phyloP scores from a whole-genome alignment of 1,284 basidiomycete species.

The Termitomyces sp. region DNA sequence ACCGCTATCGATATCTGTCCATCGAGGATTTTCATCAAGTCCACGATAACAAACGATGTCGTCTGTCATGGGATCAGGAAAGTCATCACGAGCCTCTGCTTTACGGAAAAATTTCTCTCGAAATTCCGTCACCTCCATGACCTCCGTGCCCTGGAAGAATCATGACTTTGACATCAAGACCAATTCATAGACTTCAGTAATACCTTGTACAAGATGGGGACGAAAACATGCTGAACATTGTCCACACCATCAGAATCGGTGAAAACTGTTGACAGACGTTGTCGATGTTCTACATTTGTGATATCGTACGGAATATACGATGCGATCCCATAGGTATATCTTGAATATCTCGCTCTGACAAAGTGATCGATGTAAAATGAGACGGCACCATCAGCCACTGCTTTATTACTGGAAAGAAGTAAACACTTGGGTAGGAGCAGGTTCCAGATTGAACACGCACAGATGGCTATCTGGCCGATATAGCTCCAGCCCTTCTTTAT shows the following conservation, averaged over 20 bases:
- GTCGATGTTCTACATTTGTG: conserved; percentile 30
- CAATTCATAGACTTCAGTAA: not conserved
- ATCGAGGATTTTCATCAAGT: conserved; percentile 28
- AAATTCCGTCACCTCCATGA: conserved; percentile 28
- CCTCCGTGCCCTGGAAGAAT: conserved; percentile 24
- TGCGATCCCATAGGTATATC: conserved; percentile 37
- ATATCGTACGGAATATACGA: conserved; percentile 26
- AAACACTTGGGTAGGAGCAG: not conserved
- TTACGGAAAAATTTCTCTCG: conserved; percentile 16
- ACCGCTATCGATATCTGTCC: conserved; percentile 44
- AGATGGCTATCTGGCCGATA: conserved; percentile 35
- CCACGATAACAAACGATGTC: conserved; percentile 41
- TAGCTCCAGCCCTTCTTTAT: conserved; percentile 21
- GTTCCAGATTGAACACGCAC: conserved; percentile 18
- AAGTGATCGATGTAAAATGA: conserved; percentile 47
- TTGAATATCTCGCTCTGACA: conserved; percentile 43
- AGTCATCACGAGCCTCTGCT: conserved; percentile 15
- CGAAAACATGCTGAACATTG: conserved; percentile 19
- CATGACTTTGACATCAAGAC: not conserved
- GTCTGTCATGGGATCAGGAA: conserved; percentile 18
- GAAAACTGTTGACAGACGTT: conserved; percentile 1
- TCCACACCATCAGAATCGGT: conserved; percentile 7
- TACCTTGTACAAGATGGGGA: conserved; percentile 25
- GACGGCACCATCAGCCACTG: conserved; percentile 50
- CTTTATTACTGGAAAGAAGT: conserved; percentile 41